Conservation (phyloP, 2,329 filamentous ascomycete species). For the Colletotrichum spinosum region DNA sequence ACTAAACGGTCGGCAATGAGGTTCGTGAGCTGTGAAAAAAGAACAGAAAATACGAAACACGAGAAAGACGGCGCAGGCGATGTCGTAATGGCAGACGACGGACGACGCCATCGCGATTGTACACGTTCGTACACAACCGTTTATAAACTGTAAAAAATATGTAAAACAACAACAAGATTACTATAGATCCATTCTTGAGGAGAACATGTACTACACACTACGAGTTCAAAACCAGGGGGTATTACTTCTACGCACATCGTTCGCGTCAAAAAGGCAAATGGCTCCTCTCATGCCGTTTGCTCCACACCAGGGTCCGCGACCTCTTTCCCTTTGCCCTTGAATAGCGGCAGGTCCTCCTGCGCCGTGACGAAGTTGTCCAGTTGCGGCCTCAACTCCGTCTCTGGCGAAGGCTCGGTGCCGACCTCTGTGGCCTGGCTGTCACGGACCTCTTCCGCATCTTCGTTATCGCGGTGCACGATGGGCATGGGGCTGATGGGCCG, state of each 20-base stretch:
- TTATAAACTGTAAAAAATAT: slow-evolving; percentile 36
- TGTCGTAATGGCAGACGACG: too few relatives aligned
- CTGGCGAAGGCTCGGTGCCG: slow-evolving; percentile 1
- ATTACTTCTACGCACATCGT: neutral
- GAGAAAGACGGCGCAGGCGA: too few relatives aligned
- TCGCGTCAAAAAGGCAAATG: neutral
- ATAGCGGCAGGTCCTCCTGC: slow-evolving; percentile 53
- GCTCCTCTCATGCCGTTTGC: slow-evolving; percentile 16
- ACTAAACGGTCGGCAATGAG: slow-evolving; percentile 49
- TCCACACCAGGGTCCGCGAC: neutral
- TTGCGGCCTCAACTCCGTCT: slow-evolving; percentile 47
- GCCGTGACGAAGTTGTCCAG: slow-evolving; percentile 70
- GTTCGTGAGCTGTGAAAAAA: too few relatives aligned
- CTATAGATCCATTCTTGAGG: too few relatives aligned
- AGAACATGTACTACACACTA: neutral
- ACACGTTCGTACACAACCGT: slow-evolving; percentile 29
- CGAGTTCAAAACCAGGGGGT: neutral
- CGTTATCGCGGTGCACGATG: slow-evolving; percentile 8
- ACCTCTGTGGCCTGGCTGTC: slow-evolving; percentile 14
- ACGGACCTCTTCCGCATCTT: neutral
- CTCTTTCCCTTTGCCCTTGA: slow-evolving; percentile 33
- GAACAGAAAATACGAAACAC: too few relatives aligned
- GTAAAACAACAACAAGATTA: slow-evolving; percentile 11
- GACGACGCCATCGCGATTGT: too few relatives aligned
- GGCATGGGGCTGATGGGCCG: slow-evolving; percentile 48